Evolutionary conservation across 345 rosid genomes (phyloP), one percentile per base, ranked within the genome.

Genomic region (Eucalyptus tenuipes): DNA sequence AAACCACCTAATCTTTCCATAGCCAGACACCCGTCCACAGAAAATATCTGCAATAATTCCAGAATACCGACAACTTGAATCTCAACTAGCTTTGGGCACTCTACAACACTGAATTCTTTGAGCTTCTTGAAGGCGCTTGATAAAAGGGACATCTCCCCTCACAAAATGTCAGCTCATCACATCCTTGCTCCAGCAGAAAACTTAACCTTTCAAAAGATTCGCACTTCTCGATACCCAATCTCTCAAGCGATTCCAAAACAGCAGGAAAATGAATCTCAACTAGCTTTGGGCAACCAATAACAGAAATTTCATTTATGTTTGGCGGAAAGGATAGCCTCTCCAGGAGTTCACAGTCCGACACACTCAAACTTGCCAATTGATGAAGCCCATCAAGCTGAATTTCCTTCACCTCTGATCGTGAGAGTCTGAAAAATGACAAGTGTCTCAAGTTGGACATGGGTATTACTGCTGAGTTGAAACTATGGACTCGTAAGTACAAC

Each of bases 391-490:
- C 53, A 50, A 50, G 53, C 0, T 50, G 20, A 50, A 50, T 16
- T 50, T 50, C 53, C 53, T 16, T 1, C 20, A 50, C 20, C 53
- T 50, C 53, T 50, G 53, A 50, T 50, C 53, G 20, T 16, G 53
- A 1, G 53, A 50, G 53, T 50, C 20, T 50, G 53, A 50, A 50
- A 0, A 0, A 0, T 50, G 53, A 50, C 53, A 50, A 50, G 53
- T 16, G 0, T 50, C 1, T 50, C 53, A 50, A 50, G 53, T 0
- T 50, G 53, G 53, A 50, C 53, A 50, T 50, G 53, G 53, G 53
- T 50, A 16, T 0, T 0, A 0, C 53, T 50, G 20, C 1, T 50
- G 53, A 50, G 80, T 33, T 68, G 24, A 31, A 68, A 31, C 20
- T 33, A 2, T 68, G 44, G 44, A 68, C 80, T 68, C 44, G 44